Percentiles rank a stretch among this genome's conserved stretches.
Conservation (phyloP, 352 stramenopile genomes). For the Globisporangium uncinulatum region DNA sequence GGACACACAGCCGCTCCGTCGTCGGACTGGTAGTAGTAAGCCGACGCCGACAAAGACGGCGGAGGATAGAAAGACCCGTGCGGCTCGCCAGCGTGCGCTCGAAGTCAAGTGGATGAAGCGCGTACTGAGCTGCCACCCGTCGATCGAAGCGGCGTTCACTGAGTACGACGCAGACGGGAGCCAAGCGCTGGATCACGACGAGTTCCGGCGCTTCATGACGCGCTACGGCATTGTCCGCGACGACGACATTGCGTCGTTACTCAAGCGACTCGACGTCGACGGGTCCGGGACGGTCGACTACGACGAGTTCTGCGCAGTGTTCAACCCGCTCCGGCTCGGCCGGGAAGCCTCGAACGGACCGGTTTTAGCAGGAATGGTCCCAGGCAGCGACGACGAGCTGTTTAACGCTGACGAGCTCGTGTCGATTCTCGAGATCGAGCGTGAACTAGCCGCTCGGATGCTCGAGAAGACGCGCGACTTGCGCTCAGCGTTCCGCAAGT, state of each 20-base stretch:
- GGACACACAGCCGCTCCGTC: not conserved
- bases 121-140: constrained; percentile 47
- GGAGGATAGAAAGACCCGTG: constrained; percentile 24
- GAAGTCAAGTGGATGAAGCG: constrained; percentile 65
- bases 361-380: not conserved
- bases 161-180: constrained; percentile 59
- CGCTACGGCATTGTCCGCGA: constrained; percentile 55
- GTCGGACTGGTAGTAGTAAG: too few relatives aligned
- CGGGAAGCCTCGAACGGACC: constrained; percentile 5
- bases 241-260: constrained; percentile 45
- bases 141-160: constrained; percentile 52
- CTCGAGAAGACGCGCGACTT: constrained; percentile 48
- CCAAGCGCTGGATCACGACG: constrained; percentile 45
- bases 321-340: constrained; percentile 37
- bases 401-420: constrained; percentile 41
- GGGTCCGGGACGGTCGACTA: constrained; percentile 47
- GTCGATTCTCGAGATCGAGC: constrained; percentile 61
- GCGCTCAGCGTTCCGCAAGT: constrained; percentile 53
- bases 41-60: too few relatives aligned
- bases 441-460: constrained; percentile 50
- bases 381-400: constrained; percentile 21
- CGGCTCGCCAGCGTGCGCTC: constrained; percentile 31
- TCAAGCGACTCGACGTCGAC: constrained; percentile 42
- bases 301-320: constrained; percentile 48
- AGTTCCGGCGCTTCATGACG: constrained; percentile 66